Evolutionary conservation across 257 asterid species (phyloP), one percentile per base, ranked within the genome.

Genomic region (Salvia hispanica): DNA sequence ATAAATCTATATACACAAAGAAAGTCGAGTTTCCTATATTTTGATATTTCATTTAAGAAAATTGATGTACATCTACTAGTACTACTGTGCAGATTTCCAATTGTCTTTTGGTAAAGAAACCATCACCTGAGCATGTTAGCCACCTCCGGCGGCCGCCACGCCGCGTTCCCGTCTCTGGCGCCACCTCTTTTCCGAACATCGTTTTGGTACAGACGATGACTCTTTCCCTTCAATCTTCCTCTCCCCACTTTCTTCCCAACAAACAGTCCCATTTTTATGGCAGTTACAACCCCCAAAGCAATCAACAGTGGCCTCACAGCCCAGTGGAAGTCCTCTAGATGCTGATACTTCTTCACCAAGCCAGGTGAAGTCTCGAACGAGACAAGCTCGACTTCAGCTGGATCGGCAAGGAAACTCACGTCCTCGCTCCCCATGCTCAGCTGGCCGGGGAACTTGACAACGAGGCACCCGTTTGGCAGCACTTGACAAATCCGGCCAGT

Each of bases 261-360:
- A 8, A 80, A 71, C 39, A 80, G 66, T 7, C 98, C 98, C 58
- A 87, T 56, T 85, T 85, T 92, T 88, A 84, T 77, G 8, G 92
- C 91, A 0, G 95, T 79, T 51, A 92, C 84, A 12, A 92, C 76
- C 34, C 98, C 95, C 78, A 87, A 61, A 0, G 95, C 96, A 16
- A 89, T 75, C 69, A 87, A 47, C 58, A 89, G 40, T 45, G 98
- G 96, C 78, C 96, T 86, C 48, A 89, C 91, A 1, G 87, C 88
- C 96, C 98, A 92, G 79, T 92, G 98, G 68, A 89, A 87, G 74
- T 92, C 96, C 80, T 92, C 98, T 3, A 89, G 73, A 64, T 87
- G 98, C 57, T 87, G 87, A 76, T 89, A 92, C 85, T 89, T 89
- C 59, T 84, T 90, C 67, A 83, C 79, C 74, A 87, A 11, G 12